phyloP scores from a whole-genome alignment of 192 early-diverging fungal species.

The Coemansia sp. region DNA sequence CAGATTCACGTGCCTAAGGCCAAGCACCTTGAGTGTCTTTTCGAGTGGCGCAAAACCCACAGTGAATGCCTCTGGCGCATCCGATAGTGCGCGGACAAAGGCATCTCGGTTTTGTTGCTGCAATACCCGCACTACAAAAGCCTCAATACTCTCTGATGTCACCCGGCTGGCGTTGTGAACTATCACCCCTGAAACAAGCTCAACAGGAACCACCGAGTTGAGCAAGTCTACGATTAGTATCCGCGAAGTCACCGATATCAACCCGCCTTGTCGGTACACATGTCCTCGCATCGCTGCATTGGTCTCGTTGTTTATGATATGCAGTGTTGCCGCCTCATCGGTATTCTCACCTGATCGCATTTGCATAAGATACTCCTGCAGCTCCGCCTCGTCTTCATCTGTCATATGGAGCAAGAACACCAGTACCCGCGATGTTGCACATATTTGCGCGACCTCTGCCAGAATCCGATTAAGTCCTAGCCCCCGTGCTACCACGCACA shows the following conservation, averaged over 20 bases:
- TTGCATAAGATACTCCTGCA: constrained; percentile 57
- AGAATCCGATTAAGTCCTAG: constrained; percentile 74
- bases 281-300: constrained; percentile 39
- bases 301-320: constrained; percentile 27
- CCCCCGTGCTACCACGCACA: constrained; percentile 76
- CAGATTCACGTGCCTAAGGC: constrained; percentile 75
- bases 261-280: constrained; percentile 78
- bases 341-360: constrained; percentile 44
- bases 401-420: constrained; percentile 79
- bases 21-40: constrained; percentile 77
- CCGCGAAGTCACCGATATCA: constrained; percentile 80
- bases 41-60: constrained; percentile 85
- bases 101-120: constrained; percentile 75
- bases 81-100: constrained; percentile 94
- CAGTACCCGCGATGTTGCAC: constrained; percentile 65
- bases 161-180: constrained; percentile 86
- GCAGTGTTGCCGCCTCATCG: constrained; percentile 20
- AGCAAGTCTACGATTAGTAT: constrained; percentile 91
- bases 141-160: constrained; percentile 76
- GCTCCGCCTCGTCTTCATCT: constrained; percentile 55
- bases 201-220: constrained; percentile 67
- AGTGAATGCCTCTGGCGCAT: constrained; percentile 77
- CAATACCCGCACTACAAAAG: constrained; percentile 83
- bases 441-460: constrained; percentile 67
- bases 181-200: constrained; percentile 79